A percentile compares a stretch with the other conserved stretches of the same genome.
Conservation (phyloP, 2,329 filamentous ascomycete species). For the Thelonectria rubi region DNA sequence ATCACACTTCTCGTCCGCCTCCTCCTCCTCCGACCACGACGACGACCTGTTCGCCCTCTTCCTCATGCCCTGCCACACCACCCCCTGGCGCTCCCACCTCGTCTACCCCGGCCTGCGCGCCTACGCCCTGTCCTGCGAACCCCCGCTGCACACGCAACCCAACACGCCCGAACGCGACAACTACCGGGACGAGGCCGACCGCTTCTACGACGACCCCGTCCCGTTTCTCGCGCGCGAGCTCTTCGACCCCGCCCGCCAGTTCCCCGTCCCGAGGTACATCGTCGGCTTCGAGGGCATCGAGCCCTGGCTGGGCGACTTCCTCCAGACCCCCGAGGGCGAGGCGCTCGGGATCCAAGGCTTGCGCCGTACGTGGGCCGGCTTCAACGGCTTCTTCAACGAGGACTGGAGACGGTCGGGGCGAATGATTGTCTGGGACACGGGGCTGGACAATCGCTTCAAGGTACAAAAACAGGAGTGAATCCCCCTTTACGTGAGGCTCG, state of each 20-base stretch:
- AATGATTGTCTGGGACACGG: slow-evolving; percentile 69
- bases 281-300: slow-evolving; percentile 70
- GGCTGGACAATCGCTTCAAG: slow-evolving; percentile 42
- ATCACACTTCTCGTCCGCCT: slow-evolving; percentile 40
- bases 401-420: slow-evolving; percentile 65
- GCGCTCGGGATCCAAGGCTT: slow-evolving; percentile 52
- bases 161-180: slow-evolving; percentile 65
- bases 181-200: slow-evolving; percentile 90
- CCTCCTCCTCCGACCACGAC: slow-evolving; percentile 38
- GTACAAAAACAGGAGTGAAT: slow-evolving; percentile 5
- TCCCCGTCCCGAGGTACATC: slow-evolving; percentile 62
- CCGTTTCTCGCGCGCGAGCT: slow-evolving; percentile 66
- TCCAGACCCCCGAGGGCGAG: slow-evolving; percentile 51
- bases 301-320: slow-evolving; percentile 55
- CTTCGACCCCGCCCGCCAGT: slow-evolving; percentile 44
- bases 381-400: slow-evolving; percentile 71
- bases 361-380: slow-evolving; percentile 62
- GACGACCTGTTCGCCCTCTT: slow-evolving; percentile 75
- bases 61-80: slow-evolving; percentile 95
- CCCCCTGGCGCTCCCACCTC: slow-evolving; percentile 91
- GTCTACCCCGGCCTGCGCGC: slow-evolving; percentile 78
- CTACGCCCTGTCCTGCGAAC: slow-evolving; percentile 90
- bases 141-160: slow-evolving; percentile 75
- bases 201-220: slow-evolving; percentile 77
- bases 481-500: neutral